Evolutionary conservation across 306 rosid species (phyloP).

Genomic region (Medicago arabica): DNA sequence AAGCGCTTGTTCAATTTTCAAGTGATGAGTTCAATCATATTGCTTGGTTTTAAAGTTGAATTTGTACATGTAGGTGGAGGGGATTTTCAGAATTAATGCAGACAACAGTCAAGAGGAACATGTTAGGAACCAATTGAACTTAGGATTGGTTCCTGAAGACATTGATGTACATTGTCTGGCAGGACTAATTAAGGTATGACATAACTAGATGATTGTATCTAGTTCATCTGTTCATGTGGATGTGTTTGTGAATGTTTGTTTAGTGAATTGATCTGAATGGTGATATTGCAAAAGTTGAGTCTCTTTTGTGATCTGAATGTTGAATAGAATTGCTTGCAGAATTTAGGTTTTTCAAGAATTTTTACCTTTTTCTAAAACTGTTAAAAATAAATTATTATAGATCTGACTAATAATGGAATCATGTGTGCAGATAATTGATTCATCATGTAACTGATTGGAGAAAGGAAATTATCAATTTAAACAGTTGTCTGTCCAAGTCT

Average conservation of each 20-base stretch:
- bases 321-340: conserved; percentile 17
- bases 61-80: conserved; percentile 72
- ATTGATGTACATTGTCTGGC: conserved; percentile 88
- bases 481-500: neutral
- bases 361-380: neutral
- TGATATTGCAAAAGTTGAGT: conserved; percentile 1
- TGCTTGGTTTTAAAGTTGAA: conserved; percentile 35
- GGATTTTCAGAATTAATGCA: conserved; percentile 84
- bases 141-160: conserved; percentile 80
- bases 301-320: conserved; percentile 10
- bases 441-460: conserved; percentile 25
- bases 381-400: neutral
- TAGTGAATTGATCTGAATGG: conserved; percentile 14
- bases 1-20: neutral
- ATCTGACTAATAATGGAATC: conserved; percentile 24
- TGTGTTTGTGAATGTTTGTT: conserved; percentile 13
- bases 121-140: conserved; percentile 78
- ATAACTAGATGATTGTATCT: conserved; percentile 18
- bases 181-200: conserved; percentile 83
- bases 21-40: neutral
- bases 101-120: conserved; percentile 86
- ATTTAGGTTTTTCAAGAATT: neutral
- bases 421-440: conserved; percentile 24
- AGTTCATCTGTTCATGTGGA: conserved; percentile 21
- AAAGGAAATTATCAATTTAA: conserved; percentile 15